Base-by-base conservation (phyloP, 495 filamentous ascomycete species). In the Diplogelasinospora grovesii region DNA sequence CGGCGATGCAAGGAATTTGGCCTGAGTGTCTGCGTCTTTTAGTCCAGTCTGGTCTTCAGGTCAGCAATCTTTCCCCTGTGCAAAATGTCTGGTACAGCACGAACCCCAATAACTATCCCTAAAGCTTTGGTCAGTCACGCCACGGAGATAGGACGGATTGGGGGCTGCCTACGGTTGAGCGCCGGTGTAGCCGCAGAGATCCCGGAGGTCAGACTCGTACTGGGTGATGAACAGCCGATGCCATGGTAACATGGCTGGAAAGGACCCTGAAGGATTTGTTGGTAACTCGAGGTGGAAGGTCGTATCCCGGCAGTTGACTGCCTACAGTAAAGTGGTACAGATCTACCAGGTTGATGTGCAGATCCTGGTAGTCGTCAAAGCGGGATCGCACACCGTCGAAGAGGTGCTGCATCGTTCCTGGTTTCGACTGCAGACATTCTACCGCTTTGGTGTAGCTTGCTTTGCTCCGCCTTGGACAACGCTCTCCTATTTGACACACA, bases 151-250 rank as follows among this genome's bases (percentile, higher is more conserved):
- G n/a, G n/a, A n/a, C n/a, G n/a, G n/a, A n/a, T n/a, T n/a, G n/a
- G n/a, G n/a, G n/a, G n/a, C n/a, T n/a, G n/a, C n/a, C n/a, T n/a
- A 43, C 20, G 45, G 49, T 31, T 49, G 46, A 23, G 44, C 49
- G 31, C 79, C 78, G 3, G 50, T 71, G 50, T 82, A 85, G 21
- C 75, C 75, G 56, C 82, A 85, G 49, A 84, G 78, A 5, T 75
- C 64, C 14, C 75, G 69, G 3, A 85, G 66, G 5, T 79, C 77
- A 50, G 75, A 62, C 59, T 85, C 82, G 52, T 75, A 84, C 10
- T 65, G 55, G 50, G 56, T 74, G 43, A 76, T 67, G 50, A 74
- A 83, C 54, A 81, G 78, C 18, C 77, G 68, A 56, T 85, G 83
- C 65, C 79, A 84, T 6, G 71, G 60, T 16, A 84, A 61, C 56